These are phyloP conservation scores for Cercospora sp. DNA, from an alignment of 2,329 filamentous ascomycete genomes.

Conservation along the genomic window DNA sequence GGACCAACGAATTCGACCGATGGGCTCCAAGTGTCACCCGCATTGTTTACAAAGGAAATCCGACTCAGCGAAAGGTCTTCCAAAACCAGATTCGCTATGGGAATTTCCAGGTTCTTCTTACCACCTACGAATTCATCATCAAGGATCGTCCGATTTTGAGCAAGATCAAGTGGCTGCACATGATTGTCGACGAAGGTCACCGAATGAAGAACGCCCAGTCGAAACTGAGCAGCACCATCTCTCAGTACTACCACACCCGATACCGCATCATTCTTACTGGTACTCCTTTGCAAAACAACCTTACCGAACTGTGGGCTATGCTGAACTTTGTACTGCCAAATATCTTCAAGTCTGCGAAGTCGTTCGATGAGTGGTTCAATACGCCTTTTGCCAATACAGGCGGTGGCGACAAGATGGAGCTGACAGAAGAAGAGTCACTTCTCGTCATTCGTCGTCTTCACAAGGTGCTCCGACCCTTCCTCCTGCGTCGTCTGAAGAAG, in stretches of 20 bases:
- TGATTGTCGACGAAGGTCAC: slow-evolving; percentile 99
- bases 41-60: slow-evolving; percentile 96
- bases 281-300: slow-evolving; percentile 95
- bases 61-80: slow-evolving; percentile 80
- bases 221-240: slow-evolving; percentile 91
- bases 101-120: slow-evolving; percentile 92
- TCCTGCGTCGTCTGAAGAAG: slow-evolving; percentile 97
- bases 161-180: slow-evolving; percentile 99
- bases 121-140: slow-evolving; percentile 99
- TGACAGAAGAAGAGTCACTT: slow-evolving; percentile 99
- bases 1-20: slow-evolving; percentile 98
- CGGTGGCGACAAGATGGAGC: slow-evolving; percentile 96
- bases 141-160: slow-evolving; percentile 92
- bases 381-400: slow-evolving; percentile 98
- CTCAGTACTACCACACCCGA: slow-evolving; percentile 89
- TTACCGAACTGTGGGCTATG: slow-evolving; percentile 94
- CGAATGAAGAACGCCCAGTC: slow-evolving; percentile 99
- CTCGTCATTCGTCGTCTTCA: slow-evolving; percentile 97
- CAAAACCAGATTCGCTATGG: slow-evolving; percentile 93
- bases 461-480: slow-evolving; percentile 94
- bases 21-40: slow-evolving; percentile 87
- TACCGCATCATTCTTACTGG: slow-evolving; percentile 97
- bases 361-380: slow-evolving; percentile 99
- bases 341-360: slow-evolving; percentile 98
- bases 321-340: slow-evolving; percentile 97